Percentiles rank a stretch among this genome's conserved stretches.
These are phyloP conservation scores for Trichoderma brevicompactum DNA, from an alignment of 2,329 filamentous ascomycete genomes.

Conservation along the genomic window DNA sequence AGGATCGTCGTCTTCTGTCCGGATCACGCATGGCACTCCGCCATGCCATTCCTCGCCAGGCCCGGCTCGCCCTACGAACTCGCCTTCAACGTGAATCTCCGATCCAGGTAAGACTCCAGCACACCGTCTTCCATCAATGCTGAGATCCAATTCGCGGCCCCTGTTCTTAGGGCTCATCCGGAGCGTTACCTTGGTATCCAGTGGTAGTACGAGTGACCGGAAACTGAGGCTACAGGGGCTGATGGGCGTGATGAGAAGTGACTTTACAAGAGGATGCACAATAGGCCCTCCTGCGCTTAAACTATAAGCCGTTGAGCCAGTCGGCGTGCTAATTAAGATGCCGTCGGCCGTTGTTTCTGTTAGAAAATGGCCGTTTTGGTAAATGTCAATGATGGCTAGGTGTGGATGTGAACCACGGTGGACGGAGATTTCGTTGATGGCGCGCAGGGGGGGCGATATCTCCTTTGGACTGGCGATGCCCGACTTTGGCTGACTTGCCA, in stretches of 20 bases:
- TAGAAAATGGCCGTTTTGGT: constrained; percentile 83
- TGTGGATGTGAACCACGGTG: constrained; percentile 90
- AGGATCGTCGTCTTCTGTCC: constrained; percentile 78
- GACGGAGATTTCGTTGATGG: constrained; percentile 94
- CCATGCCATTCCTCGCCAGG: constrained; percentile 63
- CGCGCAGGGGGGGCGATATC: constrained; percentile 57
- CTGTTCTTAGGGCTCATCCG: constrained; percentile 81
- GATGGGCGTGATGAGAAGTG: constrained; percentile 89
- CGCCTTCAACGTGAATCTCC: constrained; percentile 88
- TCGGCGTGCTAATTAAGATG: constrained; percentile 91
- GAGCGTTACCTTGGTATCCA: constrained; percentile 81
- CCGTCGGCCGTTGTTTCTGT: constrained; percentile 95
- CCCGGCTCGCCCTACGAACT: constrained; percentile 64
- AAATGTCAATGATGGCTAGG: constrained; percentile 89
- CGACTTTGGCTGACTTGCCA: constrained; percentile 52
- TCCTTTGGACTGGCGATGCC: constrained; percentile 45
- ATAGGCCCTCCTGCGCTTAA: constrained; percentile 92
- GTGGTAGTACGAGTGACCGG: constrained; percentile 84
- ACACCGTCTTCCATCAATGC: constrained; percentile 74
- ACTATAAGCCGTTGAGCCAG: constrained; percentile 93
- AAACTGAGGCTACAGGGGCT: constrained; percentile 92
- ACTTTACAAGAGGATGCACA: constrained; percentile 88
- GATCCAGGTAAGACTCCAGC: constrained; percentile 72
- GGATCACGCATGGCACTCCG: constrained; percentile 90
- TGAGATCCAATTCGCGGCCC: constrained; percentile 75